These are phyloP conservation scores for Colletotrichum tropicicola DNA, from an alignment of 2,329 filamentous ascomycete species.

Conservation along the genomic window DNA sequence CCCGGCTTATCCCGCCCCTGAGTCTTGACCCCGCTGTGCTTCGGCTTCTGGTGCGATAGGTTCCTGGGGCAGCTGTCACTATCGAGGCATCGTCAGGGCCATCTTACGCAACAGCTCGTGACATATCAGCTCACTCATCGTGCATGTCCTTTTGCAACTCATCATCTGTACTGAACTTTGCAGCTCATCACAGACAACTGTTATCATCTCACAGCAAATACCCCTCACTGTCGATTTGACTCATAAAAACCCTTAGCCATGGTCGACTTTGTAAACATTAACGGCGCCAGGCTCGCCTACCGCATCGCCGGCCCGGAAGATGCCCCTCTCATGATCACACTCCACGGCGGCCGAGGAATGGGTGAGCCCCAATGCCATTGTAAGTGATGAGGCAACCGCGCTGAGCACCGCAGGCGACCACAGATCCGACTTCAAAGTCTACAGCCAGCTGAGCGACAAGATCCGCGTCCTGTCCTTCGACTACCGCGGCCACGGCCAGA, in stretches of 20 bases:
- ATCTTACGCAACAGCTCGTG: not conserved
- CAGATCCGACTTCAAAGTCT: slow-evolving; percentile 43
- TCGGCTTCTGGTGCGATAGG: not conserved
- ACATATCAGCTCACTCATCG: not conserved
- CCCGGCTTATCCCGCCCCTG: not conserved
- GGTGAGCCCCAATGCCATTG: slow-evolving; percentile 30
- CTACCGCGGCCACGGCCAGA: slow-evolving; percentile 45
- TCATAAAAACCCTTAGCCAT: not conserved
- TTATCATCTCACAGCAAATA: too few species aligned
- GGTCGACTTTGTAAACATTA: slow-evolving; percentile 40
- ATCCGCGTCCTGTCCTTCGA: slow-evolving; percentile 46
- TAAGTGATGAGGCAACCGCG: not conserved
- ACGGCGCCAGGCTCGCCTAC: slow-evolving; percentile 44
- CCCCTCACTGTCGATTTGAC: too few species aligned
- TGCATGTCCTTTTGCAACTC: too few species aligned
- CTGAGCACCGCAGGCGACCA: slow-evolving; percentile 39
- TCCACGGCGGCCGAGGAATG: slow-evolving; percentile 47
- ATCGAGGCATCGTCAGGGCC: not conserved
- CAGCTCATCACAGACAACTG: too few species aligned
- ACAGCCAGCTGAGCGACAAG: slow-evolving; percentile 36
- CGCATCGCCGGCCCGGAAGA: slow-evolving; percentile 38
- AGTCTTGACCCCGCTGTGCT: slow-evolving; percentile 8
- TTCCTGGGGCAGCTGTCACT: too few species aligned
- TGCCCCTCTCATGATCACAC: slow-evolving; percentile 44
- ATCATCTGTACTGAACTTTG: too few species aligned